Conservation (phyloP, 371 early-diverging fungal genomes). For the Umbelopsis sp. region DNA sequence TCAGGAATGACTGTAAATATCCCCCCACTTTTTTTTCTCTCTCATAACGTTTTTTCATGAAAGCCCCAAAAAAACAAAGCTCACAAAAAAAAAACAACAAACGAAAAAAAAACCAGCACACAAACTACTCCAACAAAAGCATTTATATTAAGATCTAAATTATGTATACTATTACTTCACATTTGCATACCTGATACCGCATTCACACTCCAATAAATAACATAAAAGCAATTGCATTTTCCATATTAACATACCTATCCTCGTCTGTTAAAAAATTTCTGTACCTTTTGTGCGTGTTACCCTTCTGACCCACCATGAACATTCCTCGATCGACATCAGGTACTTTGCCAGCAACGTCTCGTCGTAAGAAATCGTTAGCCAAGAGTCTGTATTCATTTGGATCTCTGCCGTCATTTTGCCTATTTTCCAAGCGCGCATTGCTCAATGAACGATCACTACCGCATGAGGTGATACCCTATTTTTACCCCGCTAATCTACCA, state of each 20-base stretch:
- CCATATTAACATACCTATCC: background rate
- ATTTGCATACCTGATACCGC: constrained; percentile 20
- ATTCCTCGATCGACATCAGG: constrained; percentile 11
- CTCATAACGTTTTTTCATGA: background rate
- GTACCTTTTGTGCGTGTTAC: background rate
- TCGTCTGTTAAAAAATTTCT: background rate
- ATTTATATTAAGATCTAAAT: background rate
- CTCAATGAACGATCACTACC: constrained; percentile 1
- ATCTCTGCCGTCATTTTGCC: constrained; percentile 16
- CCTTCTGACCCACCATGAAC: background rate
- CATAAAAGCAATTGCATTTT: constrained; percentile 1
- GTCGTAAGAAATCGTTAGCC: background rate
- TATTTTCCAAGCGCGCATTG: constrained; percentile 18
- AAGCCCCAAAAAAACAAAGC: constrained; percentile 1
- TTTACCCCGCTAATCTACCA: constrained; percentile 17
- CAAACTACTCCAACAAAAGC: background rate
- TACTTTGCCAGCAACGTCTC: background rate
- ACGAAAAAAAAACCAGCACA: background rate
- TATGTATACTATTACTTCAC: constrained; percentile 2
- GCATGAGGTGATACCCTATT: constrained; percentile 19
- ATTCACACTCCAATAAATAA: constrained; percentile 2
- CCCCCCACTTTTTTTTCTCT: background rate
- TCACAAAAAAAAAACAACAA: constrained; percentile 5
- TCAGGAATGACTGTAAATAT: constrained; percentile 20
- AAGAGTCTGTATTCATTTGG: constrained; percentile 7